These are phyloP conservation scores for Artemisia argyi DNA, from an alignment of 129 eudicot species.

Conservation along the genomic window DNA sequence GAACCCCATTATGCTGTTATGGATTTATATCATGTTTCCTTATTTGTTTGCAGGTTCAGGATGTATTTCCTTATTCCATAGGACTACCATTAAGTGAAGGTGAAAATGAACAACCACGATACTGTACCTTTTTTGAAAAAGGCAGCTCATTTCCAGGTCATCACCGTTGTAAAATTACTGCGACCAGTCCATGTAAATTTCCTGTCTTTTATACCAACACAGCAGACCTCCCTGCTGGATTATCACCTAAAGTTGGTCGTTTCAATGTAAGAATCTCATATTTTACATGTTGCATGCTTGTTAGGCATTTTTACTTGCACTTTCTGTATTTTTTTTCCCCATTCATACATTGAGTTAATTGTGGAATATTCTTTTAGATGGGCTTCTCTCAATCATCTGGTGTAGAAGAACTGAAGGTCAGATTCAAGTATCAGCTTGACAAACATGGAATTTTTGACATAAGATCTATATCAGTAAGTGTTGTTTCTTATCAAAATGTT, in stretches of 20 bases:
- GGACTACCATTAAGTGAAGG: conserved; percentile 25
- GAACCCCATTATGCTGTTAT: background rate
- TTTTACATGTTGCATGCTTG: background rate
- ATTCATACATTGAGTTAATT: background rate
- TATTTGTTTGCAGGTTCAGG: conserved; percentile 59
- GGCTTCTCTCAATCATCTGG: conserved; percentile 45
- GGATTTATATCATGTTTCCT: background rate
- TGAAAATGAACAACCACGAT: conserved; percentile 17
- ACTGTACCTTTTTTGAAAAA: conserved; percentile 44
- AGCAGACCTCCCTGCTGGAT: conserved; percentile 55
- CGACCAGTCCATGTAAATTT: no score
- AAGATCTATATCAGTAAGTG: conserved; percentile 63
- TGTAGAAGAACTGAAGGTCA: conserved; percentile 2
- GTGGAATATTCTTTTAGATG: conserved; percentile 39
- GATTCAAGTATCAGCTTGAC: conserved; percentile 45
- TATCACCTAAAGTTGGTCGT: conserved; percentile 50
- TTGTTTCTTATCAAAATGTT: conserved; percentile 7
- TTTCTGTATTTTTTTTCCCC: background rate
- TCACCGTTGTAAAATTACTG: no score
- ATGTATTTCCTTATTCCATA: conserved; percentile 69
- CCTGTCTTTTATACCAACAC: conserved; percentile 47
- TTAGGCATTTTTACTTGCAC: background rate
- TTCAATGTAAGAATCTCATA: conserved; percentile 38
- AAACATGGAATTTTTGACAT: conserved; percentile 57
- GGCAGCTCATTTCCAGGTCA: no score